Evolutionary conservation across 257 asterid genomes (phyloP).

Genomic region (Striga asiatica): DNA sequence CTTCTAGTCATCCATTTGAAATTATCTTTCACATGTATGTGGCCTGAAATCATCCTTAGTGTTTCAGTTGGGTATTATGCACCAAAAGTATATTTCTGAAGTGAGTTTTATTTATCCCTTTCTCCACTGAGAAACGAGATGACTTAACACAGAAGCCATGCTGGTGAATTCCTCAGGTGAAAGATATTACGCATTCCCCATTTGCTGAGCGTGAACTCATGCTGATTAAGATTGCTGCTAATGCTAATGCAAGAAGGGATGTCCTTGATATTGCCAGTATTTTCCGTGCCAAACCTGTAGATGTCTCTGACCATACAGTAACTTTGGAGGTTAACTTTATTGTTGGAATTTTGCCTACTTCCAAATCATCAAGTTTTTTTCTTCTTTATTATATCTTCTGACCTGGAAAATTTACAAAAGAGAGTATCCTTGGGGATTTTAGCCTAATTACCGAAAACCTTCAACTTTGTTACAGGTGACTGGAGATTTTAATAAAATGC

Average conservation of each 20-base stretch:
- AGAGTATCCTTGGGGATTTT: background rate
- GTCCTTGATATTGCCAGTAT: conserved; percentile 84
- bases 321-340: conserved; percentile 57
- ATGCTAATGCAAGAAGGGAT: conserved; percentile 72
- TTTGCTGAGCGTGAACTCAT: conserved; percentile 90
- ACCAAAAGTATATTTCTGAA: background rate
- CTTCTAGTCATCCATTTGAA: too few relatives aligned
- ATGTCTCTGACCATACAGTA: conserved; percentile 84
- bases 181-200: conserved; percentile 63
- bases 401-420: background rate
- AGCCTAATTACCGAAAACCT: background rate
- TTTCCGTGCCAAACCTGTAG: conserved; percentile 87
- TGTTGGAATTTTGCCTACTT: background rate
- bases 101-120: background rate
- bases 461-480: conserved; percentile 41
- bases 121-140: background rate
- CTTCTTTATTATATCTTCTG: background rate
- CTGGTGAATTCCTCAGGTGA: conserved; percentile 39
- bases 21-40: background rate
- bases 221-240: conserved; percentile 77
- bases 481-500: conserved; percentile 77
- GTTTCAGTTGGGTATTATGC: background rate
- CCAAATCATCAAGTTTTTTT: background rate
- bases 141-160: conserved; percentile 8
- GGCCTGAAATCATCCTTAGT: background rate